These are phyloP conservation scores for Porodaedalea pini DNA, from an alignment of 1,284 basidiomycete genomes.

Conservation along the genomic window DNA sequence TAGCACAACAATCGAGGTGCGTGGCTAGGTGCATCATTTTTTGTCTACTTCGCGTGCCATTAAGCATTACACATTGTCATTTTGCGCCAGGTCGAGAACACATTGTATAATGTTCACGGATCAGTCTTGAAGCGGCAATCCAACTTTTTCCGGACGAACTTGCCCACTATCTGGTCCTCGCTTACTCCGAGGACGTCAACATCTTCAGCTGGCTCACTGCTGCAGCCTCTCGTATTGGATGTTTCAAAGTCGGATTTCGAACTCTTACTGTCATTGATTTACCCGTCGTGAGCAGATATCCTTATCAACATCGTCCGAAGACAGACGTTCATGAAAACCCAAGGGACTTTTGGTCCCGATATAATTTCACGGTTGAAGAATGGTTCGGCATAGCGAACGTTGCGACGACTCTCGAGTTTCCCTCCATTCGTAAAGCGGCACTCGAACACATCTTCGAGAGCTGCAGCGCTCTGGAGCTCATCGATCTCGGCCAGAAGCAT, in stretches of 20 bases:
- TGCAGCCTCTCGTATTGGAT: neutral
- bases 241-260: constrained; percentile 3
- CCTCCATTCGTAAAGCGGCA: neutral
- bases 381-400: constrained; percentile 1
- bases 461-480: neutral
- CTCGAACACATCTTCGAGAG: neutral
- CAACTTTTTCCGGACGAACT: neutral
- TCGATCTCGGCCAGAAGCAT: neutral
- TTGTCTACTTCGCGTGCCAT: no score
- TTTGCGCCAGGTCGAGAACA: neutral
- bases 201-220: neutral
- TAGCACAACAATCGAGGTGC: neutral
- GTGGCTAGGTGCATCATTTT: neutral
- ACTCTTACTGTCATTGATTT: constrained; percentile 4
- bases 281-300: neutral
- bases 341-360: neutral
- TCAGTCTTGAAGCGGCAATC: constrained; percentile 3
- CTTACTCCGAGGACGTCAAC: no score
- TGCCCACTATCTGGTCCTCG: neutral
- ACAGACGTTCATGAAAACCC: neutral
- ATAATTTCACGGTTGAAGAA: neutral
- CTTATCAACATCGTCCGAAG: no score
- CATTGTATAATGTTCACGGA: constrained; percentile 3
- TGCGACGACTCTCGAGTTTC: neutral
- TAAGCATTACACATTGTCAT: no score